Evolutionary conservation across 2,329 filamentous ascomycete genomes (phyloP), one percentile per base, ranked within the genome.

Genomic region (Polytolypa hystricis): DNA sequence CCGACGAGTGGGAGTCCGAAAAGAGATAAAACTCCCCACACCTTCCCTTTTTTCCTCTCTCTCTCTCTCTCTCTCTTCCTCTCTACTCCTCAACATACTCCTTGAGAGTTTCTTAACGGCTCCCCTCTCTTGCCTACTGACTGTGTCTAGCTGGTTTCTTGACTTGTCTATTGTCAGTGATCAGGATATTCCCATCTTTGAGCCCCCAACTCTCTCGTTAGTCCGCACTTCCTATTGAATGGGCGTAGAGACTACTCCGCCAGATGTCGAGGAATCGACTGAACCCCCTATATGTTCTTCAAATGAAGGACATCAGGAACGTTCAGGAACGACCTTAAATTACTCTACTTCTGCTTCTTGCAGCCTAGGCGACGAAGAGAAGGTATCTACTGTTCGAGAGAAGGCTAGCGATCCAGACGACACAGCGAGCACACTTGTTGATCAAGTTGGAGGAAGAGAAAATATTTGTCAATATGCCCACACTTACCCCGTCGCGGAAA

Each of bases 211-310:
- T 33, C 17, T 16, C 16, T 29, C 19, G 20, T 23, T 25, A 28
- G 15, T 19, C 20, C 15, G 15, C 23, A 30, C 34, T 37, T 35
- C 41, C 31, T 42, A 52, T 59, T 60, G 56, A 58, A 60, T 60
- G 57, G 57, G 56, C 55, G 55, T 55, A 50, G 57, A 59, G 47
- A 56, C 45, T 37, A 48, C 49, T 40, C 52, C 45, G 31, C 50
- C 48, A 44, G 56, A 59, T 56, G 57, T 60, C 57, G 56, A 60
- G 51, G 57, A 60, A 53, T 55, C 57, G 57, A 57, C 57, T 36
- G 57, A 60, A 37, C 55, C 55, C 44, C 55, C 56, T 57, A 56
- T 56, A 53, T 50, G 52, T 58, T 44, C 48, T 53, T 55, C 46
- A 43, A 46, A 39, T 35, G 39, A 45, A 44, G 43, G 47, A 44